Base-by-base conservation (phyloP, 768 basidiomycete species). In the Rhizopogon salebrosus region DNA sequence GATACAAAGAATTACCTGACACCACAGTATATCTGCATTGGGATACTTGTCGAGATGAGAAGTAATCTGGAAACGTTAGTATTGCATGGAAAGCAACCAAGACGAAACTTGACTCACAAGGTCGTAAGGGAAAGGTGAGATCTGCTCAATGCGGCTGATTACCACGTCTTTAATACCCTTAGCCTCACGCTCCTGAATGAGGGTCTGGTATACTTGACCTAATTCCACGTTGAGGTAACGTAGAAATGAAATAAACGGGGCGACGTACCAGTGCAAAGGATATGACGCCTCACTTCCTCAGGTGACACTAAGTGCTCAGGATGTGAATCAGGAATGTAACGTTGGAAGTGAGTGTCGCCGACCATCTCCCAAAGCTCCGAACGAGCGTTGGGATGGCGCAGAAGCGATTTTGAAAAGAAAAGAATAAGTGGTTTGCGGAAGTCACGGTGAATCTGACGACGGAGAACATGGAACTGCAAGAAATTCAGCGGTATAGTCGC, bases 41-140 rank as follows among this genome's bases (percentile, higher is more conserved):
- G 95, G 92, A 75, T 97, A 98, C 70, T 85, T 84, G 76, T 99
- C 97, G 34, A 99, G 80, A 69, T 98, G 92, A 24, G 95, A 89
- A 22, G 90, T 93, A 59, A 98, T 66, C 90, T 92, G 56, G 11
- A 58, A 52, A 41, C 34, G 14, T 56, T 43, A 54, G 57, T 41
- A 48, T 56, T 41, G 42, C n/a, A 40, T 52, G 16, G 0, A 22
- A n/a, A 34, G 8, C 11, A 40, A 23, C n/a, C 16, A 34, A 35
- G n/a, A 7, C 51, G 14, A 51, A 37, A 29, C 48, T 34, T 34
- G 5, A 73, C 83, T 35, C 63, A 94, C 89, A 48, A 95, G 72
- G 62, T 98, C 95, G 65, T 98, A 98, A 45, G 97, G 97, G 82
- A 99, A 92, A 1, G 97, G 97, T 24, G 93, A 95, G 51, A 98